A percentile compares a stretch with the other conserved stretches of the same genome.
Evolutionary conservation across 1,139 yeast genomes (phyloP).

Genomic region (Kodamaea plutei): DNA sequence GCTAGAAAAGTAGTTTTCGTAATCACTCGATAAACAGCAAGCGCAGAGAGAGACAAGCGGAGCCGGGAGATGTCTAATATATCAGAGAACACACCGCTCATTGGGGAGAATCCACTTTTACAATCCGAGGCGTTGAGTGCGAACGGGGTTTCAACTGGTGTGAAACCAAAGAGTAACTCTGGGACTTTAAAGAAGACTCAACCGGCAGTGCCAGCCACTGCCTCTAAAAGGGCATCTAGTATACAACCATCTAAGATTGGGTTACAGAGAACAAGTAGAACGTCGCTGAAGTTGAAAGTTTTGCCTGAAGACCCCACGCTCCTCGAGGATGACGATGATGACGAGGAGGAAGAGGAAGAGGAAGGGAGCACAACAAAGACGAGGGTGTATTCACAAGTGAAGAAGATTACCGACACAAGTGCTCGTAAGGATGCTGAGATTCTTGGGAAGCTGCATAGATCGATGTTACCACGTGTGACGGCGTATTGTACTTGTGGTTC

Average conservation of each 20-base stretch:
- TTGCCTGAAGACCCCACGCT: slow-evolving; percentile 76
- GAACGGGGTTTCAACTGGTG: slow-evolving; percentile 3
- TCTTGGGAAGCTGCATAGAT: slow-evolving; percentile 85
- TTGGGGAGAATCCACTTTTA: slow-evolving; percentile 23
- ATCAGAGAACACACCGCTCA: slow-evolving; percentile 6
- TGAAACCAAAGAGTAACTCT: neutral
- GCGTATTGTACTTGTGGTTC: slow-evolving; percentile 96
- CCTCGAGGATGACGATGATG: slow-evolving; percentile 22
- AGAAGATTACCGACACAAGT: slow-evolving; percentile 80
- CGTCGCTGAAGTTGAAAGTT: slow-evolving; percentile 80
- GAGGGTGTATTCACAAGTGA: slow-evolving; percentile 77
- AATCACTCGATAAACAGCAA: too few relatives aligned
- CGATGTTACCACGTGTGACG: slow-evolving; percentile 80
- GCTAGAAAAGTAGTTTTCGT: too few relatives aligned
- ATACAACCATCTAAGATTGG: slow-evolving; percentile 52
- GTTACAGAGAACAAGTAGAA: slow-evolving; percentile 83
- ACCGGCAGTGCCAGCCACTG: slow-evolving; percentile 2
- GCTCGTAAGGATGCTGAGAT: slow-evolving; percentile 95
- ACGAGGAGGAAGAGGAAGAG: slow-evolving; percentile 27
- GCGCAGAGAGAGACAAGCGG: too few relatives aligned
- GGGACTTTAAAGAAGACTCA: neutral
- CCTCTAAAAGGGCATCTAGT: slow-evolving; percentile 12
- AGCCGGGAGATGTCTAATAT: slow-evolving; percentile 4
- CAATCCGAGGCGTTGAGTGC: slow-evolving; percentile 3
- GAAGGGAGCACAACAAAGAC: slow-evolving; percentile 23